Conservation (phyloP, 345 rosid species). For the Sisymbrium irio region DNA sequence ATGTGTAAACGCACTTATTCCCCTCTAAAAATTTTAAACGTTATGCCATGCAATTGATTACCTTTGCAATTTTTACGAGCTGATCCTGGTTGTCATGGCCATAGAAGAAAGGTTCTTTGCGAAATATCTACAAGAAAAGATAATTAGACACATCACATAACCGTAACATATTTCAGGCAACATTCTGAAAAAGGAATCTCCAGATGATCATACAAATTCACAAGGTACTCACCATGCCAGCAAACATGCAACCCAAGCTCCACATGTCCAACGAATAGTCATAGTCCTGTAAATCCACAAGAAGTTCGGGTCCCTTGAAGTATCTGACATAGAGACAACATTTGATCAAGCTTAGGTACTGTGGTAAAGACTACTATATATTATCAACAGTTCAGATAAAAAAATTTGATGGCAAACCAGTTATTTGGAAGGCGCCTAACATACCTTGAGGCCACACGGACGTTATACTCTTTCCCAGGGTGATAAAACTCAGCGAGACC, state of each 20-base stretch:
- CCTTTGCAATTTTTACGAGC: slow-evolving; percentile 98
- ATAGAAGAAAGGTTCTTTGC: slow-evolving; percentile 97
- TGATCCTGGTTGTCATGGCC: slow-evolving; percentile 99
- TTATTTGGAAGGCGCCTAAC: not conserved
- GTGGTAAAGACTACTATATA: not conserved
- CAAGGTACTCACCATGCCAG: slow-evolving; percentile 82
- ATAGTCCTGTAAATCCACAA: slow-evolving; percentile 94
- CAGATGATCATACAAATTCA: not conserved
- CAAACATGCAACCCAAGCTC: slow-evolving; percentile 99
- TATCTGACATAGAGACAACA: slow-evolving; percentile 44
- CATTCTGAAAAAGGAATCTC: not conserved
- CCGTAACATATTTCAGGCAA: not conserved
- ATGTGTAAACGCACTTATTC: not conserved
- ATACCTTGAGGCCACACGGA: slow-evolving; percentile 87
- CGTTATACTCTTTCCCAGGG: slow-evolving; percentile 82
- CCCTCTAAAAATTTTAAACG: not conserved
- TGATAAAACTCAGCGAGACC: slow-evolving; percentile 92
- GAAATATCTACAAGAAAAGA: slow-evolving; percentile 60
- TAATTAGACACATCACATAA: not conserved
- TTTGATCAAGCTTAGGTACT: not conserved
- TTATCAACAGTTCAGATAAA: not conserved
- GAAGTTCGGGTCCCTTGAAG: slow-evolving; percentile 98
- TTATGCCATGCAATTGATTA: slow-evolving; percentile 23
- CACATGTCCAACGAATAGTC: slow-evolving; percentile 99
- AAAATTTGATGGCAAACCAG: too few relatives aligned